A percentile compares a stretch with the other conserved stretches of the same genome.
Conservation (phyloP, 179 eudicot species). For the Spinacia oleracea region DNA sequence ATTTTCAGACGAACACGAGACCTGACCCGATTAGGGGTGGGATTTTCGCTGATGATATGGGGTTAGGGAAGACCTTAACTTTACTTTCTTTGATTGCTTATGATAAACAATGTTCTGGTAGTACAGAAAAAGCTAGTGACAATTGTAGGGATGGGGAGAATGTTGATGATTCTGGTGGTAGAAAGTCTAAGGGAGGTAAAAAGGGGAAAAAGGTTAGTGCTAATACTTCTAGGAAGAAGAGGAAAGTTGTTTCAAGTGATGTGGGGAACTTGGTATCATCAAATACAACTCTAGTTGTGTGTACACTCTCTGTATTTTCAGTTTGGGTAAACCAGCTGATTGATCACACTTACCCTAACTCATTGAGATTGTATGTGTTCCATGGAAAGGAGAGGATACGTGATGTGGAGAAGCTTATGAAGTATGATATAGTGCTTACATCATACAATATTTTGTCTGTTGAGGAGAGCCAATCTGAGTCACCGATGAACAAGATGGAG, state of each 20-base stretch:
- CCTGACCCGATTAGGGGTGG: slow-evolving; percentile 90
- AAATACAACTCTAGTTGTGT: slow-evolving; percentile 70
- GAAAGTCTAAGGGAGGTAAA: slow-evolving; percentile 51
- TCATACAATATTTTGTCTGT: slow-evolving; percentile 66
- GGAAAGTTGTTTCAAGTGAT: slow-evolving; percentile 38
- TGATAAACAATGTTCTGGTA: slow-evolving; percentile 42
- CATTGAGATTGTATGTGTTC: slow-evolving; percentile 67
- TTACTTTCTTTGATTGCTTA: slow-evolving; percentile 80
- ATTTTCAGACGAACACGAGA: slow-evolving; percentile 46
- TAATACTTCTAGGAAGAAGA: slow-evolving; percentile 46
- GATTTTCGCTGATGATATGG: slow-evolving; percentile 97
- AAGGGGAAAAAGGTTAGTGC: slow-evolving; percentile 30
- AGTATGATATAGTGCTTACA: slow-evolving; percentile 77
- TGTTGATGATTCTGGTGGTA: slow-evolving; percentile 30
- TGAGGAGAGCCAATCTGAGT: slow-evolving; percentile 43
- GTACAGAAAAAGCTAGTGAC: slow-evolving; percentile 28
- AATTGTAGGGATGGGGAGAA: slow-evolving; percentile 27
- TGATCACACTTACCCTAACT: slow-evolving; percentile 62
- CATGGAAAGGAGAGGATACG: slow-evolving; percentile 66
- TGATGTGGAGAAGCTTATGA: slow-evolving; percentile 60
- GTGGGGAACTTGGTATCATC: slow-evolving; percentile 17
- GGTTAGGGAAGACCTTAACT: slow-evolving; percentile 90
- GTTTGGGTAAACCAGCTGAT: slow-evolving; percentile 74
- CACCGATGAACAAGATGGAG: slow-evolving; percentile 66
- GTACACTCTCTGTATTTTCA: slow-evolving; percentile 83